Conservation (phyloP, 306 rosid species). For the Acacia acuminata region DNA sequence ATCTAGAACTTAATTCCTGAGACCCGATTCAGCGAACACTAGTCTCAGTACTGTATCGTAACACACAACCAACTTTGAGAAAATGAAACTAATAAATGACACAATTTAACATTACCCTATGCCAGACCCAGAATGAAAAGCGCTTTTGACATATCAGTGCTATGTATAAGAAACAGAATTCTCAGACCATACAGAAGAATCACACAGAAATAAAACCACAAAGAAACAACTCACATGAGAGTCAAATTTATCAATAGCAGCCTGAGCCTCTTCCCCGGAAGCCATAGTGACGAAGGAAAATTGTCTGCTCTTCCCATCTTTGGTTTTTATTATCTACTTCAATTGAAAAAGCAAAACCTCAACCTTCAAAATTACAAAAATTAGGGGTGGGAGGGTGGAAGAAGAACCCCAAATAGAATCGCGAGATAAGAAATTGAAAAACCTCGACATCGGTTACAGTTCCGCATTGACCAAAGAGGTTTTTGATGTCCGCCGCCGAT, state of each 20-base stretch:
- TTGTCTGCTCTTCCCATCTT: constrained; percentile 67
- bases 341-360: constrained; percentile 26
- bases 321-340: constrained; percentile 68
- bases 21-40: neutral
- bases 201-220: neutral
- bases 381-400: neutral
- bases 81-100: constrained; percentile 23
- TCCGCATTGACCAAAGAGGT: constrained; percentile 73
- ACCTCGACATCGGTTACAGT: constrained; percentile 73
- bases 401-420: neutral
- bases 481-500: constrained; percentile 55
- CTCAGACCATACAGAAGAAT: neutral
- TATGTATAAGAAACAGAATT: neutral
- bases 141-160: neutral
- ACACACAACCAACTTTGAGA: neutral
- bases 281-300: constrained; percentile 83
- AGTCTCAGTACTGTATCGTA: neutral
- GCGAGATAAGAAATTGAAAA: neutral
- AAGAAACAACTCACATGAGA: constrained; percentile 51
- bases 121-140: neutral
- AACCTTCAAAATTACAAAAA: constrained; percentile 23
- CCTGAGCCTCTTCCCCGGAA: constrained; percentile 72
- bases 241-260: constrained; percentile 62
- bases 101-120: neutral
- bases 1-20: neutral